These are phyloP conservation scores for Bacterosira constricta DNA, from an alignment of 108 stramenopile genomes.

Conservation along the genomic window DNA sequence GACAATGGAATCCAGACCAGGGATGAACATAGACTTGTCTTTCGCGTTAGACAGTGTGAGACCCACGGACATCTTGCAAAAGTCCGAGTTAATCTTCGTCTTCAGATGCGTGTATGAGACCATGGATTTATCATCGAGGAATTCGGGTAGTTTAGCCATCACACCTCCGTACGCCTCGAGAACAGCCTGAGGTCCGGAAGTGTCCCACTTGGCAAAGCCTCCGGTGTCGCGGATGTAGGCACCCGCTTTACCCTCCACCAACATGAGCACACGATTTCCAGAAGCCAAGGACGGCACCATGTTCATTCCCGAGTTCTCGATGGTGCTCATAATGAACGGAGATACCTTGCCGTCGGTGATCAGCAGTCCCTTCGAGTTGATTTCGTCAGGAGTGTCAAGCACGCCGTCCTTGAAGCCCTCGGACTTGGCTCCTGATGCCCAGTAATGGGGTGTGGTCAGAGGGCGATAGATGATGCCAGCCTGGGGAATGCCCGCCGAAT, in stretches of 20 bases:
- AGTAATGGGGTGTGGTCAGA: constrained; percentile 32
- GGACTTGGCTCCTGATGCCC: constrained; percentile 34
- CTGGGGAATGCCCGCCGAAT: constrained; percentile 23
- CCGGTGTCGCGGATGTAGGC: constrained; percentile 58
- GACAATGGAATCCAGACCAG: constrained; percentile 25
- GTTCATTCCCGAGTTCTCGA: constrained; percentile 30
- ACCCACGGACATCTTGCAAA: constrained; percentile 32
- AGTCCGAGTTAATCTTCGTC: constrained; percentile 38
- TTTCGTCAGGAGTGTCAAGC: constrained; percentile 18
- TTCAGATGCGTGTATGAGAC: constrained; percentile 40
- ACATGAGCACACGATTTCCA: constrained; percentile 51
- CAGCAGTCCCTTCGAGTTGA: constrained; percentile 30
- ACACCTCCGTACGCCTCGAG: constrained; percentile 52
- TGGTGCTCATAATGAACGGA: constrained; percentile 43
- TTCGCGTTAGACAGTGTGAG: constrained; percentile 42
- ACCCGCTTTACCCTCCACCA: constrained; percentile 46
- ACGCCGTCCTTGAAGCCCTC: constrained; percentile 37
- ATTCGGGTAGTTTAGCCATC: constrained; percentile 33
- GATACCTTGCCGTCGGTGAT: constrained; percentile 52
- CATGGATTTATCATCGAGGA: constrained; percentile 11
- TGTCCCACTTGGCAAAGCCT: constrained; percentile 53
- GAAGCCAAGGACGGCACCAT: constrained; percentile 39
- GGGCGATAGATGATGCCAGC: constrained; percentile 52
- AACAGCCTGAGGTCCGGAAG: constrained; percentile 52
- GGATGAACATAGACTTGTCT: constrained; percentile 30